Percentiles rank a stretch among this genome's conserved stretches.
Evolutionary conservation across 345 rosid genomes (phyloP).

Genomic region (Odontarrhena argentea): DNA sequence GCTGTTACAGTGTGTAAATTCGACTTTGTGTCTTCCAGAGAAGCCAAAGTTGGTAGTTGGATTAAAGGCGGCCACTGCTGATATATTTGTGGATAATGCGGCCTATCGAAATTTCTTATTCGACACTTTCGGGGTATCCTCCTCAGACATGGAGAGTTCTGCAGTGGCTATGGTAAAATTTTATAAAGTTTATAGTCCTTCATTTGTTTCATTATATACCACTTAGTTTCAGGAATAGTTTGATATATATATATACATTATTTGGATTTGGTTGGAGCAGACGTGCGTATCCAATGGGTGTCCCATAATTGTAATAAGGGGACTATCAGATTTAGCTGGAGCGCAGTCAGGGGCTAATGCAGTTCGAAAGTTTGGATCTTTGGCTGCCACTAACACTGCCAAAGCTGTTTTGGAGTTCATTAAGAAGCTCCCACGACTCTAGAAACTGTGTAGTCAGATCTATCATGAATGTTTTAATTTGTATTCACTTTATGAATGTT

Average conservation of each 20-base stretch:
- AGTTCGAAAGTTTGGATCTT: conserved; percentile 40
- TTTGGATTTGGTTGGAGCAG: conserved; percentile 28
- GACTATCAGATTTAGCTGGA: conserved; percentile 56
- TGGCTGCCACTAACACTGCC: conserved; percentile 52
- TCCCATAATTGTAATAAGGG: conserved; percentile 50
- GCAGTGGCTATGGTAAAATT: conserved; percentile 52
- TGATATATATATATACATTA: no score
- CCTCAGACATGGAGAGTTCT: conserved; percentile 58
- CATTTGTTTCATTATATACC: no score
- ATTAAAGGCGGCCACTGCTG: conserved; percentile 48
- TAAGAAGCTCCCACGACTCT: conserved; percentile 25
- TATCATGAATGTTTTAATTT: no score
- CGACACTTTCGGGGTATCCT: conserved; percentile 39
- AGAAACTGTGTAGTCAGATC: background rate
- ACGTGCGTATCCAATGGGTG: conserved; percentile 57
- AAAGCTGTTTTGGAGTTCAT: conserved; percentile 48
- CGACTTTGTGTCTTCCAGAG: conserved; percentile 50
- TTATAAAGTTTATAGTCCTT: background rate
- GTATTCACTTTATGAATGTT: no score
- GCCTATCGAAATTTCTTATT: conserved; percentile 48
- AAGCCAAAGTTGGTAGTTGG: conserved; percentile 56
- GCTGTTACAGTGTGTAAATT: conserved; percentile 49
- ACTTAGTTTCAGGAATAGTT: background rate
- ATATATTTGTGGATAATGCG: conserved; percentile 57
- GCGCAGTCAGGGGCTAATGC: conserved; percentile 43